Evolutionary conservation across 2,329 filamentous ascomycete genomes (phyloP).

Genomic region (Ilyonectria robusta): DNA sequence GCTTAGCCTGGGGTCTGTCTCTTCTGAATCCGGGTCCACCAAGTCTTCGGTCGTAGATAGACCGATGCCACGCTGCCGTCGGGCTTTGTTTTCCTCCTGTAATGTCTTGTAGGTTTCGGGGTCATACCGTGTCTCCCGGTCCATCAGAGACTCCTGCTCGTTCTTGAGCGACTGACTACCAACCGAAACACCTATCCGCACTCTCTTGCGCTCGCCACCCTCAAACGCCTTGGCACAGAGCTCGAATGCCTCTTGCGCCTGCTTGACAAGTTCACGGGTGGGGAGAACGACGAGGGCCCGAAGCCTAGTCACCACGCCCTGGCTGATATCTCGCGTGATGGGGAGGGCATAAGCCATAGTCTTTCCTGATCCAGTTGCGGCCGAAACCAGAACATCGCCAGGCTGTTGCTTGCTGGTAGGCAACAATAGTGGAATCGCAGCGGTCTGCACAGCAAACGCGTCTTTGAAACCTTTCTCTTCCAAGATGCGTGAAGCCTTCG

Average conservation of each 20-base stretch:
- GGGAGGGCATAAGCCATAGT: slow-evolving; percentile 93
- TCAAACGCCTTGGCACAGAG: slow-evolving; percentile 76
- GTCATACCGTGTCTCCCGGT: slow-evolving; percentile 71
- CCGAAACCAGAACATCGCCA: slow-evolving; percentile 90
- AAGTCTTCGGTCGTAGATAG: slow-evolving; percentile 36
- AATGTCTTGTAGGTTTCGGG: slow-evolving; percentile 65
- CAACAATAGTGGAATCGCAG: slow-evolving; percentile 82
- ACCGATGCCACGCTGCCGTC: slow-evolving; percentile 18
- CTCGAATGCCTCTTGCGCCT: slow-evolving; percentile 85
- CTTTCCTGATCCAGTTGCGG: slow-evolving; percentile 95
- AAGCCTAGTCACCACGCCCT: slow-evolving; percentile 74
- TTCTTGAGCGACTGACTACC: slow-evolving; percentile 83
- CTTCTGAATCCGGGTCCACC: slow-evolving; percentile 37
- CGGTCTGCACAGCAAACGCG: slow-evolving; percentile 61
- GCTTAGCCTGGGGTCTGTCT: slow-evolving; percentile 51
- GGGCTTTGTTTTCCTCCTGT: slow-evolving; percentile 39
- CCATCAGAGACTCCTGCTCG: slow-evolving; percentile 67
- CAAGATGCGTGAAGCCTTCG: slow-evolving; percentile 73
- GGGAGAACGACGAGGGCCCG: slow-evolving; percentile 89
- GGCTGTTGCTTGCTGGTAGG: slow-evolving; percentile 71
- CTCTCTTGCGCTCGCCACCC: slow-evolving; percentile 70
- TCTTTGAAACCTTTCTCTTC: slow-evolving; percentile 67
- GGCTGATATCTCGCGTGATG: slow-evolving; percentile 82
- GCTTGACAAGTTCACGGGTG: slow-evolving; percentile 89
- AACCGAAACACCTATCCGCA: slow-evolving; percentile 86